phyloP scores from a whole-genome alignment of 2,329 filamentous ascomycete species.

The Metarhizium anisopliae region DNA sequence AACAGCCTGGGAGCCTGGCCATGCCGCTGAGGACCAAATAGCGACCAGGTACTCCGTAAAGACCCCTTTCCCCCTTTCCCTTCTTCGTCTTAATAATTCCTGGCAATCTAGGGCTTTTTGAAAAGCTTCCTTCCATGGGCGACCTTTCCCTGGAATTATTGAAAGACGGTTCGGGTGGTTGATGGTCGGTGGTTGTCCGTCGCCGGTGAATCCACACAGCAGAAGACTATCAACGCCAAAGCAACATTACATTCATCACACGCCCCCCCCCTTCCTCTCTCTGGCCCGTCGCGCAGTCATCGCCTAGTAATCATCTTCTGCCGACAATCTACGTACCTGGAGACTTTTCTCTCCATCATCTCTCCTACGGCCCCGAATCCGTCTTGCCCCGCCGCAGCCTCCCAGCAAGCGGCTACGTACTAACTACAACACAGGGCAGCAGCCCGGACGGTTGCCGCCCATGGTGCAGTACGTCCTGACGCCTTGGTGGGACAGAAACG shows the following conservation, averaged over 20 bases:
- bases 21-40: background rate
- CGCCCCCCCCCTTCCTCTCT: background rate
- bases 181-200: background rate
- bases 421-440: too few species aligned
- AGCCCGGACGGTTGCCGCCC: background rate
- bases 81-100: too few species aligned
- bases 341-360: too few species aligned
- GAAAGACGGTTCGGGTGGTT: background rate
- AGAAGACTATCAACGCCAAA: background rate
- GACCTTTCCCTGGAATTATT: background rate
- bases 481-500: slow-evolving; percentile 58
- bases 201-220: background rate
- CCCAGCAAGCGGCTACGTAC: too few species aligned
- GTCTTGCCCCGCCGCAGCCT: too few species aligned
- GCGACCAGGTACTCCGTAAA: too few species aligned
- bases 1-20: background rate
- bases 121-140: background rate
- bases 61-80: too few species aligned
- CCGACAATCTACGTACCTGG: too few species aligned
- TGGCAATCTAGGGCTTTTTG: background rate
- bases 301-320: too few species aligned
- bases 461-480: slow-evolving; percentile 69
- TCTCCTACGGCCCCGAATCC: too few species aligned
- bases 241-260: background rate
- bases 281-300: too few species aligned